Conservation (phyloP, 495 filamentous ascomycete species). For the Neurospora cerealis region DNA sequence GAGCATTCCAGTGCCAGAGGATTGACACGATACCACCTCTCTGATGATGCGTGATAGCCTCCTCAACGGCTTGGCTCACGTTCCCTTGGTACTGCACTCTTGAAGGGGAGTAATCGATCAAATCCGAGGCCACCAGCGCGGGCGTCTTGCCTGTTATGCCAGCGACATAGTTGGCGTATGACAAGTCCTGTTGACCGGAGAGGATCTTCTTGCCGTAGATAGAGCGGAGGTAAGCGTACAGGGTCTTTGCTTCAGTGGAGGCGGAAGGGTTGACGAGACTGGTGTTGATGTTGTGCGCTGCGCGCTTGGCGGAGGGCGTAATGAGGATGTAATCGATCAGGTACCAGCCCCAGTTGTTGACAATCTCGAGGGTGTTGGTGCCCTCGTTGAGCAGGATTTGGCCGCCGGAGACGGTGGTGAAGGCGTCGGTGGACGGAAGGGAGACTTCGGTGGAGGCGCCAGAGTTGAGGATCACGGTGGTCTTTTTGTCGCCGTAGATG, state of each 20-base stretch:
- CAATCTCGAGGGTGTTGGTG: constrained; percentile 31
- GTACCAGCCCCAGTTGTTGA: constrained; percentile 40
- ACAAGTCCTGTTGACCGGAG: constrained; percentile 38
- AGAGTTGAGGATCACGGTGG: constrained; percentile 28
- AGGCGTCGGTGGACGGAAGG: constrained; percentile 19
- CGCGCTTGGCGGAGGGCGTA: constrained; percentile 24
- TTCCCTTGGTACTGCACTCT: constrained; percentile 29
- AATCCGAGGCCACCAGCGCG: constrained; percentile 31
- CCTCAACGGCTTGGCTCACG: constrained; percentile 29
- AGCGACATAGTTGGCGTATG: constrained; percentile 26
- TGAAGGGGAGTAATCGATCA: constrained; percentile 39
- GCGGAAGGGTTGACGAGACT: constrained; percentile 21
- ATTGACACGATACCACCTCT: constrained; percentile 36
- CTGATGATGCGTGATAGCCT: constrained; percentile 31
- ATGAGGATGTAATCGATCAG: constrained; percentile 35
- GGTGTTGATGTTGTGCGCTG: constrained; percentile 26
- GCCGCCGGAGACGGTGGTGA: constrained; percentile 23
- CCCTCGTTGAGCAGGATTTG: constrained; percentile 34
- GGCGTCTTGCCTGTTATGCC: constrained; percentile 36
- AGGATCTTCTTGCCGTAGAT: constrained; percentile 38
- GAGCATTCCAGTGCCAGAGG: constrained; percentile 38
- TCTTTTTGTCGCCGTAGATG: constrained; percentile 34
- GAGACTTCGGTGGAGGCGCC: constrained; percentile 29
- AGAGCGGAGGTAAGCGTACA: constrained; percentile 27
- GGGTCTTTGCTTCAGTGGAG: constrained; percentile 11